Evolutionary conservation across 371 early-diverging fungal species (phyloP), one percentile per base, ranked within the genome.

Genomic region (Mucor plumbeus): DNA sequence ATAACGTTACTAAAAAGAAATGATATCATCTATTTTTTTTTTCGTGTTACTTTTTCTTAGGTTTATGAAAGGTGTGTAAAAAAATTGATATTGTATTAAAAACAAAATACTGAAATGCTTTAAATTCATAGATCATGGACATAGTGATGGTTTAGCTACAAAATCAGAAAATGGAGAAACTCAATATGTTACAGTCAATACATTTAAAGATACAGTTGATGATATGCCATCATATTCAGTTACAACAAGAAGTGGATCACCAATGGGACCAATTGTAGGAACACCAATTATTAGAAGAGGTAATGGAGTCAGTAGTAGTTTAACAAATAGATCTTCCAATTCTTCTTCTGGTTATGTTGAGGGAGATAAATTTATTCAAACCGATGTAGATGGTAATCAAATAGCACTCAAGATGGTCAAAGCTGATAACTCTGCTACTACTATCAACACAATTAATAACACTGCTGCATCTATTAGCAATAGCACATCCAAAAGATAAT

Each of bases 311-410:
- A 72, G 72, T 26, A 65, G 69, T 48, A 69, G 63, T 59, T 11
- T 65, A 9, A 65, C 69, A 21, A 65, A 64, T 31, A 40, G 65
- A 34, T 65, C 65, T 1, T 69, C 69, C 3, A 68, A 61, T n/a
- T 61, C 68, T 11, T 53, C 60, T 13, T 43, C 71, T 21, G 79
- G 77, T 4, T 71, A 70, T 48, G 35, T 74, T 11, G 75, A 82
- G 11, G 82, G 77, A 0, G 76, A 75, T 31, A 71, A 69, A 17
- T 82, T 70, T 64, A 69, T 79, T 3, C 74, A 72, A 39, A 72
- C 72, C 15, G 74, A 75, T 62, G 71, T 75, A 59, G 76, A 79
- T 60, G 79, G 79, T 4, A 77, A 77, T 34, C 79, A 75, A 44
- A 53, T 71, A n/a, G 44, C 63, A 4, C 59, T 74, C 36, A 79